phyloP scores from a whole-genome alignment of 257 asterid genomes.

The Solanum medicagineum region DNA sequence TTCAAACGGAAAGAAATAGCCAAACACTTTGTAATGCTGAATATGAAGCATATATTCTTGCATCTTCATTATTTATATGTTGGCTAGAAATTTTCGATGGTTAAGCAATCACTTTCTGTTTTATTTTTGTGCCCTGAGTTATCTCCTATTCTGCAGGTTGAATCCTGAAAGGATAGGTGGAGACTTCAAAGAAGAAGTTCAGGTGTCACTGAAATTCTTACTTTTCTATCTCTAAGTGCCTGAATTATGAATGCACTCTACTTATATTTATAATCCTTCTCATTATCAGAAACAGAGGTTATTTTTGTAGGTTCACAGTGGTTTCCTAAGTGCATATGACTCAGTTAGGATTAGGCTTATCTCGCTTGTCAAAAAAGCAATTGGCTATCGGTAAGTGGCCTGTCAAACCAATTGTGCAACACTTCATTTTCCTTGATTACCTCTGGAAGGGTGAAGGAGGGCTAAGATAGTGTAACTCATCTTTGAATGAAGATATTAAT shows the following conservation, averaged over 20 bases:
- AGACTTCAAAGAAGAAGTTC: constrained; percentile 85
- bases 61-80: background rate
- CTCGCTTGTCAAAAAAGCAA: constrained; percentile 67
- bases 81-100: background rate
- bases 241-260: background rate
- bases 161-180: constrained; percentile 98
- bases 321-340: constrained; percentile 91
- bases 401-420: background rate
- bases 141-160: constrained; percentile 39
- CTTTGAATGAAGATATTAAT: background rate
- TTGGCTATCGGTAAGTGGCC: constrained; percentile 48
- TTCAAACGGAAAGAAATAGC: background rate
- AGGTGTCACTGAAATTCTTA: constrained; percentile 23
- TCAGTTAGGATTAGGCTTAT: constrained; percentile 82
- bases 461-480: background rate
- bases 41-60: background rate
- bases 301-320: constrained; percentile 76
- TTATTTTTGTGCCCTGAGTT: constrained; percentile 9
- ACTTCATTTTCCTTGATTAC: background rate
- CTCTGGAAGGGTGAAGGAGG: background rate
- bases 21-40: background rate
- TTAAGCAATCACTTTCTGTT: background rate
- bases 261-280: background rate
- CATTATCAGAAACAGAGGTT: background rate
- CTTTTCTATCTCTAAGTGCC: background rate